A percentile compares a stretch with the other conserved stretches of the same genome.
Evolutionary conservation across 495 filamentous ascomycete genomes (phyloP).

Genomic region (Aspergillus coremiiformis): DNA sequence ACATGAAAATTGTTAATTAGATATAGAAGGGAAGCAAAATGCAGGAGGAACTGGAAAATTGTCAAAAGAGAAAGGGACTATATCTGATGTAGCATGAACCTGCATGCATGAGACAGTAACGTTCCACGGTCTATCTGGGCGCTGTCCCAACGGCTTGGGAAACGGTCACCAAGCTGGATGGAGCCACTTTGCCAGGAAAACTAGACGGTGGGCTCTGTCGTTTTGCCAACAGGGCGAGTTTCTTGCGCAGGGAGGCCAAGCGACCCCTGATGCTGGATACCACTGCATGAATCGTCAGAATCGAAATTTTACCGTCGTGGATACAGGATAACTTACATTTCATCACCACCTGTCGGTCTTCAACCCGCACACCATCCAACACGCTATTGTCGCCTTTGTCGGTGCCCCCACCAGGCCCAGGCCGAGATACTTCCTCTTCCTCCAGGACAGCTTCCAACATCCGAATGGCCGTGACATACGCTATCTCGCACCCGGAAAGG

Average conservation of each 20-base stretch:
- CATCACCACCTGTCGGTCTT: constrained; percentile 64
- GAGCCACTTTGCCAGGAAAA: constrained; percentile 22
- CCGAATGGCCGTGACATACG: constrained; percentile 81
- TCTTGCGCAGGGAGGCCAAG: constrained; percentile 48
- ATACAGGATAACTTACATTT: constrained; percentile 49
- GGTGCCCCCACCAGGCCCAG: constrained; percentile 24
- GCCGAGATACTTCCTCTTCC: constrained; percentile 52
- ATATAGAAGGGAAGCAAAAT: constrained; percentile 5
- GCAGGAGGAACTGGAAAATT: constrained; percentile 2
- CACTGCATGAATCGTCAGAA: constrained; percentile 37
- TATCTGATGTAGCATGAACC: constrained; percentile 9
- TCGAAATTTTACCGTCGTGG: not conserved
- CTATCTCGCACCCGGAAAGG: constrained; percentile 81
- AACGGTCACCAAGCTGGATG: constrained; percentile 26
- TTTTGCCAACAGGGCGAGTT: constrained; percentile 47
- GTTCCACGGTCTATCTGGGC: constrained; percentile 18
- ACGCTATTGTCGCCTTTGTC: constrained; percentile 35
- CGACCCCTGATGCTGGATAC: constrained; percentile 54
- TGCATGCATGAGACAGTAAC: constrained; percentile 10
- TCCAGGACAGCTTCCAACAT: constrained; percentile 95
- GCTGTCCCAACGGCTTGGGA: constrained; percentile 26
- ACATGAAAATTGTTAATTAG: constrained; percentile 1
- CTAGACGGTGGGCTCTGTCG: constrained; percentile 39
- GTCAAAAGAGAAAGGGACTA: not conserved
- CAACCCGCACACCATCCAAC: constrained; percentile 54